Conservation (phyloP, 2,329 filamentous ascomycete genomes). For the Cercospora canescens region DNA sequence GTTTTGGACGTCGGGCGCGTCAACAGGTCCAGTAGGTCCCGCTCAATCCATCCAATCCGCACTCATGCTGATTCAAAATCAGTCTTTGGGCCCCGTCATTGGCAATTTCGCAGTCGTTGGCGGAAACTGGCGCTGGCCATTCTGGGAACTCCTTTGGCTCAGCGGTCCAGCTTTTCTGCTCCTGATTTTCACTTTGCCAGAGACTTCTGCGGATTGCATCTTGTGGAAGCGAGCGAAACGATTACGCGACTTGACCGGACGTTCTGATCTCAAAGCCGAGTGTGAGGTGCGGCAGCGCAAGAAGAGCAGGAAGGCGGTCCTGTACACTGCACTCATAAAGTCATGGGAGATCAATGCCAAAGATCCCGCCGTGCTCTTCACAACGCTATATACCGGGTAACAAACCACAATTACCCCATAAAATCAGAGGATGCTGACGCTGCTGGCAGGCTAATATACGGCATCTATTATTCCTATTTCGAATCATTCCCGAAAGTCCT, state of each 20-base stretch:
- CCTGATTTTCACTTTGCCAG: constrained; percentile 60
- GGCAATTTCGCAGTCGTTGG: constrained; percentile 1
- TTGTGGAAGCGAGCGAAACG: constrained; percentile 41
- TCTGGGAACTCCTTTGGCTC: constrained; percentile 32
- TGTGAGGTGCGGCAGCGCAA: background rate
- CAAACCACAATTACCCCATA: background rate
- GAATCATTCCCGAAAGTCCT: constrained; percentile 68
- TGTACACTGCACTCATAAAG: constrained; percentile 58
- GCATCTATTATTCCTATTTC: constrained; percentile 62
- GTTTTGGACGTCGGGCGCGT: constrained; percentile 46
- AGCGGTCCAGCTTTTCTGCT: constrained; percentile 54
- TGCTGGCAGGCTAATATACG: constrained; percentile 56
- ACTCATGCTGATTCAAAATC: background rate
- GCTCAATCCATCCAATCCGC: background rate
- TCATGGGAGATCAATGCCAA: constrained; percentile 53
- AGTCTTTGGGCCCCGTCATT: constrained; percentile 54
- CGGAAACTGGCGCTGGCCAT: constrained; percentile 10
- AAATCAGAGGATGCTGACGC: background rate
- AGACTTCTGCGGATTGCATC: constrained; percentile 52
- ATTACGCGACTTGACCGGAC: constrained; percentile 39
- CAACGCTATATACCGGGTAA: constrained; percentile 28
- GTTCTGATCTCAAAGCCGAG: constrained; percentile 22
- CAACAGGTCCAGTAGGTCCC: constrained; percentile 37
- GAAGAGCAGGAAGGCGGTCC: background rate
- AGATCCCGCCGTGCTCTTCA: constrained; percentile 60